Evolutionary conservation across 2,329 filamentous ascomycete species (phyloP).

Genomic region (Ascomycota sp.): DNA sequence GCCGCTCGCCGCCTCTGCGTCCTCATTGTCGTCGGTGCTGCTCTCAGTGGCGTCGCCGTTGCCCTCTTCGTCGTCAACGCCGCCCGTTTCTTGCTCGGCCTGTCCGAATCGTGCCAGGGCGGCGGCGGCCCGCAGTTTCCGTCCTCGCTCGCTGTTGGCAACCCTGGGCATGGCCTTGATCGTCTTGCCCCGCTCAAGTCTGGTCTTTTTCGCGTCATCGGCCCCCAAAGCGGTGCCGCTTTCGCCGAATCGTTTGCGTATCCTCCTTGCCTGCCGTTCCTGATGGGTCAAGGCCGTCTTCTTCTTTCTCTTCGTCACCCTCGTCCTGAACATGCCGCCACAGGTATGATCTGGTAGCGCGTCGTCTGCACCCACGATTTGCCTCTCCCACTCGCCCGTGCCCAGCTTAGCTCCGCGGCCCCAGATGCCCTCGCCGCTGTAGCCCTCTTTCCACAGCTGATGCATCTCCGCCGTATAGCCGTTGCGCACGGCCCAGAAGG

Average conservation of each 20-base stretch:
- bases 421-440: slow-evolving; percentile 72
- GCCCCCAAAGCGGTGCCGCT: slow-evolving; percentile 50
- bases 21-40: slow-evolving; percentile 24
- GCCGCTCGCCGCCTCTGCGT: slow-evolving; percentile 29
- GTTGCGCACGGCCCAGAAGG: slow-evolving; percentile 66
- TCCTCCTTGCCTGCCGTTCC: slow-evolving; percentile 51
- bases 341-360: slow-evolving; percentile 52
- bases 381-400: slow-evolving; percentile 37
- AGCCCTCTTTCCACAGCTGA: slow-evolving; percentile 45
- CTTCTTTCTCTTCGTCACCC: slow-evolving; percentile 32
- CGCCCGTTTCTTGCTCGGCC: slow-evolving; percentile 24
- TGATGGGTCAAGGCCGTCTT: slow-evolving; percentile 40
- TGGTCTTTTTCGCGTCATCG: slow-evolving; percentile 42
- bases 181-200: slow-evolving; percentile 45
- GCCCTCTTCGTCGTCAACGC: slow-evolving; percentile 6
- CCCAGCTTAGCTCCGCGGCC: slow-evolving; percentile 45
- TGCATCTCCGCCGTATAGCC: slow-evolving; percentile 52
- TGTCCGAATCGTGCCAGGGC: slow-evolving; percentile 53
- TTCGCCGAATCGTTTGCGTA: slow-evolving; percentile 56
- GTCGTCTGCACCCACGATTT: slow-evolving; percentile 31
- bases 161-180: slow-evolving; percentile 48
- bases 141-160: slow-evolving; percentile 51
- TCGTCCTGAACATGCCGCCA: slow-evolving; percentile 55
- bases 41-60: slow-evolving; percentile 23
- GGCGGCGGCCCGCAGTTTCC: slow-evolving; percentile 57